These are phyloP conservation scores for Lyophyllum semitale DNA, from an alignment of 768 basidiomycete genomes.

Conservation along the genomic window DNA sequence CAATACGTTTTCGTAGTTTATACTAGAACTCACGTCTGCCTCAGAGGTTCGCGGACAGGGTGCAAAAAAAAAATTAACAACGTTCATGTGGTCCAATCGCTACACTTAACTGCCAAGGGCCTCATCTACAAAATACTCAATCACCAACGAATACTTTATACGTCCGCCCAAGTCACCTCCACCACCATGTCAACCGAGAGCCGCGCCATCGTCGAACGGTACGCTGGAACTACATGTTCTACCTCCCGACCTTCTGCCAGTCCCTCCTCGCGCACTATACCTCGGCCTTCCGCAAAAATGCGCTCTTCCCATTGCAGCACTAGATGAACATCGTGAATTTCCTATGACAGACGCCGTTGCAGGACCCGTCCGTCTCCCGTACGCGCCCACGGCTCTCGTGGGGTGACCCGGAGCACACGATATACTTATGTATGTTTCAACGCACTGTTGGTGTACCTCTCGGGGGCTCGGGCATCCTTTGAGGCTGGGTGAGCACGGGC, in stretches of 20 bases:
- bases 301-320: constrained; percentile 61
- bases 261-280: constrained; percentile 54
- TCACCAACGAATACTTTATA: constrained; percentile 90
- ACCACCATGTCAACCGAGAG: constrained; percentile 65
- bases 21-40: background rate
- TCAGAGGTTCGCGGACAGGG: constrained; percentile 65
- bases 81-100: constrained; percentile 58
- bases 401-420: constrained; percentile 84
- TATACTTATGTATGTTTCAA: constrained; percentile 98
- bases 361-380: constrained; percentile 84
- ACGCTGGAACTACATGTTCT: constrained; percentile 88
- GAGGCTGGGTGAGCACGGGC: constrained; percentile 22
- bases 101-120: constrained; percentile 53
- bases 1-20: constrained; percentile 21
- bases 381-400: constrained; percentile 73
- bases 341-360: constrained; percentile 42
- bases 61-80: constrained; percentile 64
- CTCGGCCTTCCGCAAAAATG: constrained; percentile 24
- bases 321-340: constrained; percentile 52
- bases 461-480: constrained; percentile 79
- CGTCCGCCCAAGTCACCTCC: constrained; percentile 53
- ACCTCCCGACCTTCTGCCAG: constrained; percentile 65
- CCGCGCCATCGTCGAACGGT: constrained; percentile 78
- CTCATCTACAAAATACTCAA: constrained; percentile 89
- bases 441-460: constrained; percentile 82